Base-by-base conservation (phyloP, 495 filamentous ascomycete genomes). In the Podospora pseudocomata region DNA sequence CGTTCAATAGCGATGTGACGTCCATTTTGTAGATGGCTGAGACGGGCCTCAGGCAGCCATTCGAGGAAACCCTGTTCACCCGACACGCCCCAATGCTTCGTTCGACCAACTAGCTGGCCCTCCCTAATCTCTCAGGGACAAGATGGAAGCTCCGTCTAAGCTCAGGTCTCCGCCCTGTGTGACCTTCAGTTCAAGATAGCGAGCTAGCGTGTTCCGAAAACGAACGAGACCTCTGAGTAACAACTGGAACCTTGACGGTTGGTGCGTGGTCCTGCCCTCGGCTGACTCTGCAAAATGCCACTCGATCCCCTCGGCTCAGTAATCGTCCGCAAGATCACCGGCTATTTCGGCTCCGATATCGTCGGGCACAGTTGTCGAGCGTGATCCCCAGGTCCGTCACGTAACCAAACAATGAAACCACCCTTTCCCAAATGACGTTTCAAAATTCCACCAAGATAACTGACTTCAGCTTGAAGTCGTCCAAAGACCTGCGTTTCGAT, bases 1-100 rank as follows among this genome's bases (percentile, higher is more conserved):
- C 69, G 70, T 82, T 82, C 2, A 82, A 67, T 16, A 82, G 68
- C 39, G 78, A 79, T 7, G 74, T 74, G 23, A 74, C 72, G 67
- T 74, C 72, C 72, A 74, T 74, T 11, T 7, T 71, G 55, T 63
- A 60, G 28, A 16, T 20, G 18, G 32, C 32, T 39, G 61, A 63
- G 61, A 28, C 30, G 49, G 32, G 61, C 28, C 34, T 63, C 59
- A 61, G 26, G 19, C 59, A 34, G 11, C 20, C 59, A 26, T 61
- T 61, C 59, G 27, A 49, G 26, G 30, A 20, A 28, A 61, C 32
- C 59, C 59, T 26, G 27, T 28, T 23, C 30, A 32, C 30, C 30
- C 30, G 30, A 32, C 39, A 49, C 39, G 39, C 15, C 39, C 15
- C 13, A 49, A 49, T 13, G 13, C 39, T 7, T 49, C 9, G 39